A percentile compares a stretch with the other conserved stretches of the same genome.
phyloP scores from a whole-genome alignment of 148 eudicot genomes.

The Polygonum maritimum region DNA sequence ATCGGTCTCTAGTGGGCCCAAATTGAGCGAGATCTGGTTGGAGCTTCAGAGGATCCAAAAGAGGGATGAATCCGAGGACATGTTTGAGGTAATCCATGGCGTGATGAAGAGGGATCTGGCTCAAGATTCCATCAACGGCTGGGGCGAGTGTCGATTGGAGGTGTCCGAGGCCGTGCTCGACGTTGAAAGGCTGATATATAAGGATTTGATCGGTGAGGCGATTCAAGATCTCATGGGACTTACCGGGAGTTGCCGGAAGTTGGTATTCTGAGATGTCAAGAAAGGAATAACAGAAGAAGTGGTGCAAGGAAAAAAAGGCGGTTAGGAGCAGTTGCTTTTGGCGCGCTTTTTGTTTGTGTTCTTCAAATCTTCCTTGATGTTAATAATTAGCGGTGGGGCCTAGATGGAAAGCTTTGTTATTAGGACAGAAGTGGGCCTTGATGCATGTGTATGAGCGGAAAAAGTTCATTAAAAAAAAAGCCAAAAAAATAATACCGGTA shows the following conservation, averaged over 20 bases:
- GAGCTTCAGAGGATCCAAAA: conserved; percentile 55
- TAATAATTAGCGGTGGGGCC: conserved; percentile 6
- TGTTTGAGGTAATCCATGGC: conserved; percentile 57
- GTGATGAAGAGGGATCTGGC: conserved; percentile 68
- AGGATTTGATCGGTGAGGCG: conserved; percentile 69
- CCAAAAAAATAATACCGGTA: not conserved
- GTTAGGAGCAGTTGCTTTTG: not conserved
- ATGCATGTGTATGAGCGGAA: not conserved
- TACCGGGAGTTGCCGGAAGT: conserved; percentile 41
- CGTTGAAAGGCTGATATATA: conserved; percentile 73
- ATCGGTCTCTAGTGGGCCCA: conserved; percentile 13
- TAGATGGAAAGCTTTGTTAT: not conserved
- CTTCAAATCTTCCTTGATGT: not conserved
- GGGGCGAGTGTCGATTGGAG: conserved; percentile 64
- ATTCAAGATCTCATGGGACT: conserved; percentile 46
- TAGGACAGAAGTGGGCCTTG: not conserved
- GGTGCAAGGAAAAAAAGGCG: not conserved
- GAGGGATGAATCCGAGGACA: conserved; percentile 35
- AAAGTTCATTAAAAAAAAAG: not conserved
- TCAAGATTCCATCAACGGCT: conserved; percentile 39
- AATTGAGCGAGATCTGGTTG: conserved; percentile 37
- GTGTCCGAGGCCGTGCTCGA: conserved; percentile 63
- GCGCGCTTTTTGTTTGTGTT: not conserved
- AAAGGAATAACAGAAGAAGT: not conserved
- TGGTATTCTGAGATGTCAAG: conserved; percentile 41